These are phyloP conservation scores for Prototheca wickerhamii DNA, from an alignment of 163 green algal species.

Conservation along the genomic window DNA sequence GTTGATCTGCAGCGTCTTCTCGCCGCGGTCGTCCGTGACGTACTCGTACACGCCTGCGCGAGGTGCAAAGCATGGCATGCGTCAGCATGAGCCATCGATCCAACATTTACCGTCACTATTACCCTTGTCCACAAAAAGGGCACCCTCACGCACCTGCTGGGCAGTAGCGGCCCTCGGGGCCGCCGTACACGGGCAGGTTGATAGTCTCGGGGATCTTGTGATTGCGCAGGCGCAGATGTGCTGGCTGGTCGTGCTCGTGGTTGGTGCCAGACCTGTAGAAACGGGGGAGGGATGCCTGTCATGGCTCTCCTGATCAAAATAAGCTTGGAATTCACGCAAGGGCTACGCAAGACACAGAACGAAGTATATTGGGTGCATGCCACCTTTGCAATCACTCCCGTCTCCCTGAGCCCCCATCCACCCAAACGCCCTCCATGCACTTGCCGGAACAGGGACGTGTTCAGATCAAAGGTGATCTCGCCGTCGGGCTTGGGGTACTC, in stretches of 20 bases:
- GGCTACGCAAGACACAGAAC: not conserved
- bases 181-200: constrained; percentile 68
- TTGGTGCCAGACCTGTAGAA: constrained; percentile 70
- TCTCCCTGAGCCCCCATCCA: no score
- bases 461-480: constrained; percentile 79
- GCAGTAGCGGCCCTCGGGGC: constrained; percentile 71
- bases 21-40: constrained; percentile 24
- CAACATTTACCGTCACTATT: not conserved
- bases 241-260: constrained; percentile 88
- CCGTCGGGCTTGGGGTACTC: constrained; percentile 78
- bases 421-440: no score
- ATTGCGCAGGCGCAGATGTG: constrained; percentile 72
- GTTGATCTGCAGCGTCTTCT: constrained; percentile 71
- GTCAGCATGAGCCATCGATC: not conserved
- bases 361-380: not conserved
- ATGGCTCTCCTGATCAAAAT: no score
- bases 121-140: no score
- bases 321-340: not conserved
- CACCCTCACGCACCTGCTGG: constrained; percentile 43
- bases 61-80: not conserved
- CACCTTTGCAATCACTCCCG: not conserved
- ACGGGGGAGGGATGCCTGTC: constrained; percentile 1
- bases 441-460: constrained; percentile 70
- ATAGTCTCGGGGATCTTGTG: constrained; percentile 51
- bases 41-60: constrained; percentile 84